Percentiles rank a stretch among this genome's conserved stretches.
Evolutionary conservation across 148 eudicot species (phyloP).

Genomic region (Camellia lanceoleosa): DNA sequence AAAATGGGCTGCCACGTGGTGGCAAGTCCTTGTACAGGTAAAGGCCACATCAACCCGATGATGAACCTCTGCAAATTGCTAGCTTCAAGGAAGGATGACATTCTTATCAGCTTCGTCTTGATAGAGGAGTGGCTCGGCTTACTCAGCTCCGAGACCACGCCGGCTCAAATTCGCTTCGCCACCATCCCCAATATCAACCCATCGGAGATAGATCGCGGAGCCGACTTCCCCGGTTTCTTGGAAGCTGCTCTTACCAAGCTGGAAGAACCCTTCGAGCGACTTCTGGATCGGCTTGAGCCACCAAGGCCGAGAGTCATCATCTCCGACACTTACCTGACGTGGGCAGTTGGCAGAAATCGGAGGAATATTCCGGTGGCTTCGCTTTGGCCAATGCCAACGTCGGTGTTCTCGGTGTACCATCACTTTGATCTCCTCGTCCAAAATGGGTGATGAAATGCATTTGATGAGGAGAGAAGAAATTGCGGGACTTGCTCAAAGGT

Average conservation of each 20-base stretch:
- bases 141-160: background rate
- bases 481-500: background rate
- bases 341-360: slow-evolving; percentile 16
- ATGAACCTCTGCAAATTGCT: slow-evolving; percentile 18
- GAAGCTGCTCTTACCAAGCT: slow-evolving; percentile 21
- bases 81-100: background rate
- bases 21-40: slow-evolving; percentile 18
- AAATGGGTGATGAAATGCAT: background rate
- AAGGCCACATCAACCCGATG: slow-evolving; percentile 34
- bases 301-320: slow-evolving; percentile 13
- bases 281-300: slow-evolving; percentile 18
- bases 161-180: slow-evolving; percentile 1
- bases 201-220: slow-evolving; percentile 16
- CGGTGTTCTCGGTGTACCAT: background rate
- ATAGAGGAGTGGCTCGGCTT: slow-evolving; percentile 13
- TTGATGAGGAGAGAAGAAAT: slow-evolving; percentile 6
- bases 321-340: background rate
- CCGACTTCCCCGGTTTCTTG: slow-evolving; percentile 19
- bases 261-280: slow-evolving; percentile 18
- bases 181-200: slow-evolving; percentile 27
- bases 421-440: background rate
- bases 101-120: slow-evolving; percentile 8
- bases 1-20: slow-evolving; percentile 8
- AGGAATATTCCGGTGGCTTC: slow-evolving; percentile 26
- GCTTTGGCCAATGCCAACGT: slow-evolving; percentile 19